A percentile compares a stretch with the other conserved stretches of the same genome.
Evolutionary conservation across 2,329 filamentous ascomycete genomes (phyloP).

Genomic region (Aspergillus hortae): DNA sequence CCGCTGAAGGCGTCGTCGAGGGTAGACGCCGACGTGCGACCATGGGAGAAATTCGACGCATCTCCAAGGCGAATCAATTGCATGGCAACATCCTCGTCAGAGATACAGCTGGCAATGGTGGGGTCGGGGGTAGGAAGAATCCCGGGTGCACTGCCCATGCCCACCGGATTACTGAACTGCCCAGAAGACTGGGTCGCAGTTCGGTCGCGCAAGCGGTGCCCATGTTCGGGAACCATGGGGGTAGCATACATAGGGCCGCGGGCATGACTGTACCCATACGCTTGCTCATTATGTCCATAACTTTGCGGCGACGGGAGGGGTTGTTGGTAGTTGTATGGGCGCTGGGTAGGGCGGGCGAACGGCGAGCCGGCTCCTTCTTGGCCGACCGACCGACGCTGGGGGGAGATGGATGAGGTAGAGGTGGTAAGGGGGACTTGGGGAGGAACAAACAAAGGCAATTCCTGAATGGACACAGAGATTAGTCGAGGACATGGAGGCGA

Average conservation of each 20-base stretch:
- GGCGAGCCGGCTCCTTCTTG: slow-evolving; percentile 65
- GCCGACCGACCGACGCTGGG: slow-evolving; percentile 75
- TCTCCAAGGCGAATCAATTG: slow-evolving; percentile 95
- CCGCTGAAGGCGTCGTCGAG: slow-evolving; percentile 92
- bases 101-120: slow-evolving; percentile 95
- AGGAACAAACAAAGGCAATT: slow-evolving; percentile 90
- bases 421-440: slow-evolving; percentile 88
- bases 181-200: slow-evolving; percentile 50
- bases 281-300: slow-evolving; percentile 55
- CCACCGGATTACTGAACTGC: slow-evolving; percentile 39
- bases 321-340: slow-evolving; percentile 73
- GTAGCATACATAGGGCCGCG: slow-evolving; percentile 57
- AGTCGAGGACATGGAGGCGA: slow-evolving; percentile 6
- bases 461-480: slow-evolving; percentile 52
- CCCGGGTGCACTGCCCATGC: slow-evolving; percentile 45
- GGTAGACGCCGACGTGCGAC: slow-evolving; percentile 88
- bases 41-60: slow-evolving; percentile 88
- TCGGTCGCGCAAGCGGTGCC: slow-evolving; percentile 64
- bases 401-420: slow-evolving; percentile 97
- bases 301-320: slow-evolving; percentile 81
- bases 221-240: slow-evolving; percentile 53
- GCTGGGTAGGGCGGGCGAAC: slow-evolving; percentile 71
- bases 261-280: slow-evolving; percentile 32
- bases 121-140: slow-evolving; percentile 91
- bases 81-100: slow-evolving; percentile 95